Evolutionary conservation across 441 rosid genomes (phyloP).

Genomic region (Theobroma grandiflorum): DNA sequence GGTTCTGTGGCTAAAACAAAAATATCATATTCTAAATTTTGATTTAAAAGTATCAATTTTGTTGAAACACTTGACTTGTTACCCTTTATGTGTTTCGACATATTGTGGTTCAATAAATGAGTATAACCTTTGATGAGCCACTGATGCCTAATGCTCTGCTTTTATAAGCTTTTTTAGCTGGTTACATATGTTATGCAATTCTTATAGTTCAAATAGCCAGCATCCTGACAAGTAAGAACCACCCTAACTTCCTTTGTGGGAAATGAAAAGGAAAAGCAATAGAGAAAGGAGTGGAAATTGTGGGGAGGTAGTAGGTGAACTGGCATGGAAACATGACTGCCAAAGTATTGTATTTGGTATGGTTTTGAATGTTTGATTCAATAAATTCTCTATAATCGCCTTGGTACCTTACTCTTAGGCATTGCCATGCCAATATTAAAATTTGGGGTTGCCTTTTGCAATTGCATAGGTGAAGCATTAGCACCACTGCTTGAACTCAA

Average conservation of each 20-base stretch:
- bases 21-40: background rate
- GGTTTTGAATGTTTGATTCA: background rate
- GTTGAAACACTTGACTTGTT: background rate
- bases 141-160: background rate
- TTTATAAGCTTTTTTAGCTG: background rate
- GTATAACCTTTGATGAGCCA: background rate
- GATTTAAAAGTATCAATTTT: background rate
- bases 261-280: background rate
- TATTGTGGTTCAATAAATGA: background rate
- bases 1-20: background rate
- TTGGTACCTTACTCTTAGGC: background rate
- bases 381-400: background rate
- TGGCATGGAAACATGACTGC: background rate
- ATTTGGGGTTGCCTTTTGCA: background rate
- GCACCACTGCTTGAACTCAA: background rate
- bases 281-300: background rate
- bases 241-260: background rate
- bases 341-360: background rate
- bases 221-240: background rate
- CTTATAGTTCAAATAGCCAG: background rate
- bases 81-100: background rate
- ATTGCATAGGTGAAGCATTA: background rate
- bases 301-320: background rate
- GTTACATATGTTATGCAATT: background rate
- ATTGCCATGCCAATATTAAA: background rate